Percentiles rank a stretch among this genome's conserved stretches.
phyloP scores from a whole-genome alignment of 768 basidiomycete genomes.

The Calocybe gangraenosa region DNA sequence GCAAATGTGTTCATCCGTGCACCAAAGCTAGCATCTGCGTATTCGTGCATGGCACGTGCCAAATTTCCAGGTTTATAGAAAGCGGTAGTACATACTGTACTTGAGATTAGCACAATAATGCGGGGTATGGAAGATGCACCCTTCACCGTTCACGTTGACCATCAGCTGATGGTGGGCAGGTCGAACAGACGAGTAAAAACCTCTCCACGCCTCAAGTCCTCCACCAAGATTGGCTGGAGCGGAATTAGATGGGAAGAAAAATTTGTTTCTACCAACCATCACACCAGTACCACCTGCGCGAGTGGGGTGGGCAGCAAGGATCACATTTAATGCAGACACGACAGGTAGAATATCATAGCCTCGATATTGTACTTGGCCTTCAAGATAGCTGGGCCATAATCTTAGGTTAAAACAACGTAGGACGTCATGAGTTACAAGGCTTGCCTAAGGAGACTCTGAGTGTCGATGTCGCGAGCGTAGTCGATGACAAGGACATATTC shows the following conservation, averaged over 20 bases:
- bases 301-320: conserved; percentile 54
- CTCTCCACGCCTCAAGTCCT: conserved; percentile 52
- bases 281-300: conserved; percentile 51
- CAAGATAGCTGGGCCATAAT: conserved; percentile 40
- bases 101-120: conserved; percentile 23
- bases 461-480: conserved; percentile 47
- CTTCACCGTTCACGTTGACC: conserved; percentile 63
- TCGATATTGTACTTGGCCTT: conserved; percentile 49
- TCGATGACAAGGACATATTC: conserved; percentile 44
- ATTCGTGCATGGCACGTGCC: conserved; percentile 55
- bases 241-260: conserved; percentile 49
- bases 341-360: conserved; percentile 55
- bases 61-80: conserved; percentile 64
- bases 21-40: conserved; percentile 50
- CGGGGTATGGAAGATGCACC: not conserved
- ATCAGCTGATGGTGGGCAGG: conserved; percentile 53
- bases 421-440: conserved; percentile 21
- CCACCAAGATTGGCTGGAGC: conserved; percentile 51
- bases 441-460: conserved; percentile 41
- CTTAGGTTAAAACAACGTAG: conserved; percentile 25
- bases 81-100: conserved; percentile 51
- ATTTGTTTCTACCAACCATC: conserved; percentile 63
- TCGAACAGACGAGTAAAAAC: conserved; percentile 59
- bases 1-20: conserved; percentile 60
- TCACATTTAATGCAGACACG: conserved; percentile 61